Evolutionary conservation across 495 filamentous ascomycete genomes (phyloP), one percentile per base, ranked within the genome.

Genomic region (Acidiella bohemica): DNA sequence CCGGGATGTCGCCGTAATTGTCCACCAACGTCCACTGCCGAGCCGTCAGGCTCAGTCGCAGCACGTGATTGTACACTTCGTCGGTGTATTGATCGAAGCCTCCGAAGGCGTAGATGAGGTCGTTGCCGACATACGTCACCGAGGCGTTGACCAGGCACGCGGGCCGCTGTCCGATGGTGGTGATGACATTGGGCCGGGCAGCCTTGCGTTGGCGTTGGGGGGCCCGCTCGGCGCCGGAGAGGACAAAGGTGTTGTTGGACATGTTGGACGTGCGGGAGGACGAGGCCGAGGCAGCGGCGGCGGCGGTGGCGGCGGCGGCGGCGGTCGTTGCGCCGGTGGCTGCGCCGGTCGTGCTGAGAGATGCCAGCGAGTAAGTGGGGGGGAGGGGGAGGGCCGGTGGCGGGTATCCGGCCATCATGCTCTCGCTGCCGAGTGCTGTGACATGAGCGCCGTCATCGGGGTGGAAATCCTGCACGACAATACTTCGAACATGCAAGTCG

Each of bases 11-110:
- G 12, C 90, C 90, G 63, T 92, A 97, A 60, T 97, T 97, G 59
- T 97, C 90, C 8, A 97, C 86, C 16, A 97, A 65, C 27, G 76
- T 88, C 90, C 90, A 97, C 53, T 86, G 82, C 42, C 87, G 72
- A 30, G 78, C 82, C 46, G 78, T 71, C 38, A 97, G 65, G 58
- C 96, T 83, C 22, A 97, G 62, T 49, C 72, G 78, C 33, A 97
- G 67, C 32, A 97, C 90, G 64, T 96, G 92, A 55, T 97, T 97
- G 67, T 96, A 97, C 19, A 97, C 90, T 69, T 97, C 90, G 59
- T 97, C 90, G 7, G 90, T 96, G 55, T 90, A 96, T 57, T 94
- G 87, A 55, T 97, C 90, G 51, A 97, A 97, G n/a, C 90, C 90
- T 10, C 90, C 90, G 63, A 97, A 97, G 19, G 87, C 90, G 62